These are phyloP conservation scores for Colletotrichum ledebouriae DNA, from an alignment of 2,329 filamentous ascomycete species.

Conservation along the genomic window DNA sequence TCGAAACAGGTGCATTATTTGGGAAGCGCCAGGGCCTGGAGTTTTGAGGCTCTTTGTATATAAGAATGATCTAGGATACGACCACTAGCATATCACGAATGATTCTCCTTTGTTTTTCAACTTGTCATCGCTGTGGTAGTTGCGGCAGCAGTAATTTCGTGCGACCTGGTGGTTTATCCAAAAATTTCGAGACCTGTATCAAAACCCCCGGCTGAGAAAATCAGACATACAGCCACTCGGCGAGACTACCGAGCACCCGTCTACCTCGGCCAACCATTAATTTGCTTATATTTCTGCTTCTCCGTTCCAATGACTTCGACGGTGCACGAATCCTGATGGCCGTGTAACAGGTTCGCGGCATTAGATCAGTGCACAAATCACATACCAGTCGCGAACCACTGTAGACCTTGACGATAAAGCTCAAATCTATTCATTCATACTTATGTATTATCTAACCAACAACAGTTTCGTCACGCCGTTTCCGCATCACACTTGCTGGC, in stretches of 20 bases:
- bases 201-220: too few relatives aligned
- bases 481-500: constrained; percentile 29
- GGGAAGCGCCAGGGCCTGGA: constrained; percentile 32
- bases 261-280: background rate
- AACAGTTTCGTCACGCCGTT: constrained; percentile 35
- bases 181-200: too few relatives aligned
- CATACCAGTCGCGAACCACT: background rate
- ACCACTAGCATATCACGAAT: constrained; percentile 36
- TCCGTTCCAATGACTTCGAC: background rate
- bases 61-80: constrained; percentile 29
- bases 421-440: constrained; percentile 38
- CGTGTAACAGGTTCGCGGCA: constrained; percentile 1
- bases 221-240: too few relatives aligned
- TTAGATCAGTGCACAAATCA: constrained; percentile 3
- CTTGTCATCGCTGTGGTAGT: background rate
- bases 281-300: constrained; percentile 1
- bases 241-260: too few relatives aligned
- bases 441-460: constrained; percentile 39
- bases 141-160: too few relatives aligned
- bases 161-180: too few relatives aligned
- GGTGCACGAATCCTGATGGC: constrained; percentile 11
- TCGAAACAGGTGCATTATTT: constrained; percentile 26
- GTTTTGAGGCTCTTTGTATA: constrained; percentile 39
- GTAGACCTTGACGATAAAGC: background rate
- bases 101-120: background rate